Evolutionary conservation across 805 yeast genomes (phyloP), one percentile per base, ranked within the genome.

Genomic region (Kregervanrija delftensis): DNA sequence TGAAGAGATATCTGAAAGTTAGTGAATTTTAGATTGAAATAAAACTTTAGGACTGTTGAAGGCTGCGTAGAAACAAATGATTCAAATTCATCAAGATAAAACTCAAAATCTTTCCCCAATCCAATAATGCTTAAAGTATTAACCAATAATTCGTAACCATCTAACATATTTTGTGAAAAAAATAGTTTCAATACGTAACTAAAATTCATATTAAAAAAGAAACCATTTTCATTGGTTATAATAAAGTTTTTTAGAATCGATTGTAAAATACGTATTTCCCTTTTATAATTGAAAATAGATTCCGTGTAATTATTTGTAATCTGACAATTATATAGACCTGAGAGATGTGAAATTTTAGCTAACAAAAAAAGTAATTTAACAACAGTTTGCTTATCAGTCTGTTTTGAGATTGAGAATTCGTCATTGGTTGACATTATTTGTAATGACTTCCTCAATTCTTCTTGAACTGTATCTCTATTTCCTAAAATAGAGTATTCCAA

Each of bases 41-140:
- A 42, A 42, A 56, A 53, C 40, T 47, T 51, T n/a, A 61, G 45
- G 31, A 50, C 43, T 8, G 62, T 35, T 0, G 70, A 65, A 4
- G 56, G 52, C 12, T 57, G 61, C 8, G 52, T 49, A 1, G 61
- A 53, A 13, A 71, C 55, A 11, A 77, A 55, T 33, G 63, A 66
- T 5, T 63, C 59, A 33, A 76, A 65, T 51, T 84, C 90, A 5
- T 65, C 65, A 3, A 71, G 50, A 59, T 73, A 83, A 55, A 69
- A 79, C 2, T 72, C 70, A 39, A 80, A 71, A 44, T 83, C 88
- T 49, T 76, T 77, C 0, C 79, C 64, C 3, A 80, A 55, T 0
- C 90, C 89, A 34, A 77, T 55, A 33, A 69, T 72, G 12, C 68
- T 60, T 43, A 71, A 66, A 0, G 66, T 53, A 3, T 65, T 58